Evolutionary conservation across 352 stramenopile genomes (phyloP), one percentile per base, ranked within the genome.

Genomic region (Phytophthora europaea): DNA sequence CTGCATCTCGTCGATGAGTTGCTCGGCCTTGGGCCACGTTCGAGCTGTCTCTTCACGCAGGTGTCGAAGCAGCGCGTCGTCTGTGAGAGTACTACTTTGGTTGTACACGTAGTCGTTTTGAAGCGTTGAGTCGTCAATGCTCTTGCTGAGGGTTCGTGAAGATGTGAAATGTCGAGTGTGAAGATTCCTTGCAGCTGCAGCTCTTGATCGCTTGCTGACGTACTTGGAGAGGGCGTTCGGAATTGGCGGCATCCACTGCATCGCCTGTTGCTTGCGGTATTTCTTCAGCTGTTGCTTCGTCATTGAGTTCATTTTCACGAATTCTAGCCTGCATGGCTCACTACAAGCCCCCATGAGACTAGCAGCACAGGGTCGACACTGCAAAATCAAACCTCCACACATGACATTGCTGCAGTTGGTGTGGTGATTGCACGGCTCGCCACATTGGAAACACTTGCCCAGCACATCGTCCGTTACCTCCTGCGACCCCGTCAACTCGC

Each of bases 391-490:
- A 0, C 76, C 76, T 47, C 73, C 65, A 56, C 83, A 91, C 70
- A 91, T 85, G 6, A 78, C 28, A 52, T 91, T 89, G 57, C 50
- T 77, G 67, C 83, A 89, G 61, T 75, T 68, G 50, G 62, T 82
- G 65, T 89, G 75, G 6, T 70, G 66, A 22, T 85, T 85, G 71
- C 79, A 89, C 15, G 84, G 81, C 40, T 76, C 75, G 4, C 83
- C 84, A 10, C 87, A 92, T 59, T 88, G 83, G 36, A 87, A 92
- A 36, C 87, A 94, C 28, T 70, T 58, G 53, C 83, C 84, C 59
- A 94, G 65, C n/a, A 94, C 76, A 31, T 94, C 85, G 9, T 66
- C 56, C 13, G 87, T 92, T 71, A 92, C 79, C 60, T 85, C 64
- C 51, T 91, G 80, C 16, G 75, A 79, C 54, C 69, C 63, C 2